phyloP scores from a whole-genome alignment of 1,284 basidiomycete species.

The Phellopilus nigrolimitatus region DNA sequence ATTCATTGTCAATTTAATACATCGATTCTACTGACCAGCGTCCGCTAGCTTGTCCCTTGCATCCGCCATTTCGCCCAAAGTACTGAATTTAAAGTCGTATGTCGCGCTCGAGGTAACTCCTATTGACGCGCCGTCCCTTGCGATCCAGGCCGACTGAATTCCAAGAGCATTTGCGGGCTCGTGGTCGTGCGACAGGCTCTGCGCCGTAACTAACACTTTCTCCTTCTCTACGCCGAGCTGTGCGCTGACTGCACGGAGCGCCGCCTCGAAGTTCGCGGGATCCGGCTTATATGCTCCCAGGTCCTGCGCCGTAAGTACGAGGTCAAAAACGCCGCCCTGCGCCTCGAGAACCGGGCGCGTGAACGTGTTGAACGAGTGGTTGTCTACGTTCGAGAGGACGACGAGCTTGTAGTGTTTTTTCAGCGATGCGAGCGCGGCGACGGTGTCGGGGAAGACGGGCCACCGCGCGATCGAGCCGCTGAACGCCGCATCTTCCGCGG shows the following conservation, averaged over 20 bases:
- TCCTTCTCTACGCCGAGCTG: slow-evolving; percentile 41
- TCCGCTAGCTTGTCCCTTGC: slow-evolving; percentile 15
- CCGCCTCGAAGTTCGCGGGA: slow-evolving; percentile 48
- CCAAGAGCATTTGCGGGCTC: slow-evolving; percentile 47
- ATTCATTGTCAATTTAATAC: neutral
- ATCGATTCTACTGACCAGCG: neutral
- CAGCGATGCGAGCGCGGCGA: slow-evolving; percentile 51
- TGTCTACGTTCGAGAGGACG: slow-evolving; percentile 72
- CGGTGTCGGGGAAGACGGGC: slow-evolving; percentile 63
- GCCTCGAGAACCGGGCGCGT: slow-evolving; percentile 54
- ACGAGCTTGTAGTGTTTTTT: slow-evolving; percentile 60
- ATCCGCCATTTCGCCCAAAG: slow-evolving; percentile 31
- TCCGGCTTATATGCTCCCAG: slow-evolving; percentile 66
- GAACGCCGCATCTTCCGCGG: slow-evolving; percentile 36
- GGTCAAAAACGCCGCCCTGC: slow-evolving; percentile 40
- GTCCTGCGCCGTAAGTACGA: slow-evolving; percentile 64
- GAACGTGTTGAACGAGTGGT: slow-evolving; percentile 47
- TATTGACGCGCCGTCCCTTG: slow-evolving; percentile 46
- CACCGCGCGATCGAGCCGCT: slow-evolving; percentile 56
- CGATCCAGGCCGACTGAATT: slow-evolving; percentile 58
- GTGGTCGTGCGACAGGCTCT: slow-evolving; percentile 56
- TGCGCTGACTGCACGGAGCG: slow-evolving; percentile 42
- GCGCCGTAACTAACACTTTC: slow-evolving; percentile 52
- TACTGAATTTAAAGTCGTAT: slow-evolving; percentile 21
- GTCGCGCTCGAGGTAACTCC: slow-evolving; percentile 27